Evolutionary conservation across 1,284 basidiomycete genomes (phyloP), one percentile per base, ranked within the genome.

Genomic region (Ganoderma boninense): DNA sequence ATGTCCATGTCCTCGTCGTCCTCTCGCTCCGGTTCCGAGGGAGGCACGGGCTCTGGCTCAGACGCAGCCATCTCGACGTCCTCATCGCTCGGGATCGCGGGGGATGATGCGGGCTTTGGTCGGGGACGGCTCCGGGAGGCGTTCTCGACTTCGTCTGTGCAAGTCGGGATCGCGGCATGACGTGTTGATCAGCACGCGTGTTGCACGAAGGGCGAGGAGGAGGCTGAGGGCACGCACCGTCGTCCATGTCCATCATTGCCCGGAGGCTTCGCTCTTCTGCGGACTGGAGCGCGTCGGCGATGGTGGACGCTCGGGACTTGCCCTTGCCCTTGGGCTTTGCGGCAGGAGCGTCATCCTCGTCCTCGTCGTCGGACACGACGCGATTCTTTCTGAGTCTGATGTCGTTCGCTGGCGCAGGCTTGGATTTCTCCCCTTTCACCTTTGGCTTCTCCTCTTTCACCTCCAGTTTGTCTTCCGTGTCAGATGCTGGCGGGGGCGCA

Each of bases 181-280:
- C 26, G 20, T 11, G 42, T 23, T 44, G 23, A 11, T 42, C 60
- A 42, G 23, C 40, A 8, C 29, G 23, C 23, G 20, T 1, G 23
- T 14, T 29, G 5, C 40, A 23, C 35, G 57, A 59, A 32, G 18
- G 20, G 32, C 3, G 57, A 38, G 35, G 32, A 29, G n/a, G 54
- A 20, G 16, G 16, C 16, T 20, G n/a, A 2, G 1, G 1, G 42
- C 23, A 73, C 84, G 44, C 66, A 91, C 91, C 87, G 77, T 94
- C 92, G 71, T 92, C 90, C 66, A 93, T 85, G 67, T 94, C 92
- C 92, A 94, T 93, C 84, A 94, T 87, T 14, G 87, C 89, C 57
- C 82, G 82, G 40, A 89, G 78, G 62, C 88, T 89, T 71, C 75
- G 79, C 73, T 85, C 82, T 2, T 78, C 78, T 40, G 83, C 80